Percentiles rank a stretch among this genome's conserved stretches.
phyloP scores from a whole-genome alignment of 2,329 filamentous ascomycete species.

The Calycina herbarum region DNA sequence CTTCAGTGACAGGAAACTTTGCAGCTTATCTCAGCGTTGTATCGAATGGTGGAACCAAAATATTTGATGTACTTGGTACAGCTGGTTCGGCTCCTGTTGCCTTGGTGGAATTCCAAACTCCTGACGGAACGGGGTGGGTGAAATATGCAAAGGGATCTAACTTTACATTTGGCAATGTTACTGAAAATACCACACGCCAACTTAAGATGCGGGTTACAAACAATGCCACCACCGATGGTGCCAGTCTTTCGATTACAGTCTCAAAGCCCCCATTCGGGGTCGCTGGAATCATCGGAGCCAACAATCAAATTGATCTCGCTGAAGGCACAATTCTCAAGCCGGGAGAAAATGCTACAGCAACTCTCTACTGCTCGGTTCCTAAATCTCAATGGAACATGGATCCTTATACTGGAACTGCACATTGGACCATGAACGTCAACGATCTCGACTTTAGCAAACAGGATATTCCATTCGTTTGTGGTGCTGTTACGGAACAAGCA shows the following conservation, averaged over 20 bases:
- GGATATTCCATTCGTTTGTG: conserved; percentile 52
- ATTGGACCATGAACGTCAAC: conserved; percentile 59
- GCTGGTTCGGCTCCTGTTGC: conserved; percentile 51
- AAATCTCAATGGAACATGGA: conserved; percentile 58
- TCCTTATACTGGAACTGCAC: conserved; percentile 48
- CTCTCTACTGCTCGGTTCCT: conserved; percentile 55
- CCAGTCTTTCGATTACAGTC: conserved; percentile 55
- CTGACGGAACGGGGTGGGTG: conserved; percentile 52
- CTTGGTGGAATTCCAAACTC: conserved; percentile 55
- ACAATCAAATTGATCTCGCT: conserved; percentile 56
- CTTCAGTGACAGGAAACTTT: conserved; percentile 48
- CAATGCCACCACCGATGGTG: conserved; percentile 52
- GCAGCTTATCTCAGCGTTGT: conserved; percentile 49
- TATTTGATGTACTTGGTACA: conserved; percentile 49
- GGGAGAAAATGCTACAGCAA: conserved; percentile 52
- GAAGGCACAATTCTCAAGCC: conserved; percentile 54
- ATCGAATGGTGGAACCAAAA: conserved; percentile 52
- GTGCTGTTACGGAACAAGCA: conserved; percentile 53
- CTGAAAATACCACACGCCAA: conserved; percentile 48
- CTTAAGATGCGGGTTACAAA: conserved; percentile 57
- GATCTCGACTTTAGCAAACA: conserved; percentile 52
- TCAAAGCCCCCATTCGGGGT: conserved; percentile 62
- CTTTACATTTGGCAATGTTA: conserved; percentile 58
- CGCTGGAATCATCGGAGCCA: conserved; percentile 52
- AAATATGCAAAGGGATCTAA: conserved; percentile 43